A percentile compares a stretch with the other conserved stretches of the same genome.
phyloP scores from a whole-genome alignment of 2,329 filamentous ascomycete species.

The Alternaria sp. region DNA sequence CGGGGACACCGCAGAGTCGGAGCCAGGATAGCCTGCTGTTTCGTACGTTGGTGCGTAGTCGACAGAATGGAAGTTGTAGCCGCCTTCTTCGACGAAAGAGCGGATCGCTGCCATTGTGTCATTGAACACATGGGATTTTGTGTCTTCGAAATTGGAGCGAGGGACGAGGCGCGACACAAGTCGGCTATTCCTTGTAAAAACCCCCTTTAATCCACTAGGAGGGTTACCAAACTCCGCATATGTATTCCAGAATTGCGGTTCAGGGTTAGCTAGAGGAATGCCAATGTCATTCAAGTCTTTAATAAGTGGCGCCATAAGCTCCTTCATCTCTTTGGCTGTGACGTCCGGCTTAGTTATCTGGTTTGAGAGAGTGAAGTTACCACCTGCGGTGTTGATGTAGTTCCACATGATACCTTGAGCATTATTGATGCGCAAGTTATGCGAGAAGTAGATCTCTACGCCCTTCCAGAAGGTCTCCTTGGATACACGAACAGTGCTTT shows the following conservation, averaged over 20 bases:
- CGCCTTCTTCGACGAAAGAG: slow-evolving; percentile 38
- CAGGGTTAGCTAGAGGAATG: slow-evolving; percentile 28
- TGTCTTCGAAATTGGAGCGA: slow-evolving; percentile 35
- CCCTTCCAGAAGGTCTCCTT: slow-evolving; percentile 42
- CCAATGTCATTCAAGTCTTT: slow-evolving; percentile 29
- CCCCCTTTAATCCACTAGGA: slow-evolving; percentile 18
- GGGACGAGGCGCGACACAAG: slow-evolving; percentile 48
- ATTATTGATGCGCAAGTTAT: slow-evolving; percentile 36
- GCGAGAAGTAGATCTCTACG: slow-evolving; percentile 32
- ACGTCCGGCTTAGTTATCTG: slow-evolving; percentile 34
- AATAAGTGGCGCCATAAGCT: slow-evolving; percentile 34
- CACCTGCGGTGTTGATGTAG: slow-evolving; percentile 25
- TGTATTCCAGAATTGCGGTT: slow-evolving; percentile 28
- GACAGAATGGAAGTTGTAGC: slow-evolving; percentile 41
- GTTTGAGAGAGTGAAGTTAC: slow-evolving; percentile 27
- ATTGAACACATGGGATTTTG: slow-evolving; percentile 25
- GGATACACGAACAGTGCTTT: slow-evolving; percentile 24
- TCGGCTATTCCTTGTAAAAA: slow-evolving; percentile 24
- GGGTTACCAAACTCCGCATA: slow-evolving; percentile 31
- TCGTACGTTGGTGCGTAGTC: slow-evolving; percentile 36
- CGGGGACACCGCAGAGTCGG: slow-evolving; percentile 32
- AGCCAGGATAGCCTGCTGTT: slow-evolving; percentile 38
- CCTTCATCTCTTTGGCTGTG: slow-evolving; percentile 24
- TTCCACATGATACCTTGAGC: slow-evolving; percentile 41
- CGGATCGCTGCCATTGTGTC: slow-evolving; percentile 34